Evolutionary conservation across 371 early-diverging fungal species (phyloP), one percentile per base, ranked within the genome.

Genomic region (Rhizopus stolonifer): DNA sequence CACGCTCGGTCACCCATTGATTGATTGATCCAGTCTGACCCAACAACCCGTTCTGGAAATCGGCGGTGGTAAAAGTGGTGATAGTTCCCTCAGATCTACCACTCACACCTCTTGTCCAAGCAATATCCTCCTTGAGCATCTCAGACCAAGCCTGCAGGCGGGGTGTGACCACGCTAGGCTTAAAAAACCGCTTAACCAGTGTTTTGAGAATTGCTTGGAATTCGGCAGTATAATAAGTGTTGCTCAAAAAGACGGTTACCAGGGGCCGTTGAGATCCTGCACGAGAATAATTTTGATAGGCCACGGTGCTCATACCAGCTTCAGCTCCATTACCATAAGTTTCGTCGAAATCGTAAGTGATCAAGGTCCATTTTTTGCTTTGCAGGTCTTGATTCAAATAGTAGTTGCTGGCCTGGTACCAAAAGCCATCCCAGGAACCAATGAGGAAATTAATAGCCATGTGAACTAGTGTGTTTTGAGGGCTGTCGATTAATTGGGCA

Each of bases 261-360:
- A 74, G 17, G 50, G 75, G 56, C 51, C 82, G 49, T 29, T 56
- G 9, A 7, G 63, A 52, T 55, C 73, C 56, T 46, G 65, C 58
- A 33, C 69, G 60, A 54, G 69, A 34, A 49, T 72, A 76, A 38
- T 65, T 58, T 22, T 70, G 54, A 42, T 79, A 80, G 13, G 74
- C 34, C 13, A 70, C 69, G 15, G 64, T 69, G 49, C 59, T 65
- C 49, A 71, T 61, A 36, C 60, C 34, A 21, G 69, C 69, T 43
- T 54, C 33, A 13, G 54, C 51, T 22, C 74, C 74, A 43, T 74
- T 74, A 18, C 81, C 81, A 14, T 74, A 74, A 2, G 74, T 72
- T 48, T 80, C 83, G 40, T 82, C 82, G 49, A 82, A 82, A 44
- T 80, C 82, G 11, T 72, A 77, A 8, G 82, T 69, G 23, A 80